A percentile compares a stretch with the other conserved stretches of the same genome.
These are phyloP conservation scores for Monilinia laxa DNA, from an alignment of 2,329 filamentous ascomycete species.

Conservation along the genomic window DNA sequence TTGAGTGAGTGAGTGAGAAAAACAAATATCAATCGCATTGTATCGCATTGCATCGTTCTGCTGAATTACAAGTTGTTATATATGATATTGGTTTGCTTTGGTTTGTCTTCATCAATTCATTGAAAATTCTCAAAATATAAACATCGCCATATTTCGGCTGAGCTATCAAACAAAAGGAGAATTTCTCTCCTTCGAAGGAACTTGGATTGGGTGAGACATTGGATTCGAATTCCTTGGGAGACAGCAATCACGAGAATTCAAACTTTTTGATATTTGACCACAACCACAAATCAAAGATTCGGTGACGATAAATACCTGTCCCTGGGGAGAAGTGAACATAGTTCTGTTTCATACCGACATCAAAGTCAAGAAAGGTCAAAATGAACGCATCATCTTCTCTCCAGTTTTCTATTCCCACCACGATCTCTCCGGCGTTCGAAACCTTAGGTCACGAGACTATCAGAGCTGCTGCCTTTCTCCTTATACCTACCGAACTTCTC, in stretches of 20 bases:
- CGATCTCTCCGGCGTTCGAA: slow-evolving; percentile 32
- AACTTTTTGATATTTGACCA: neutral
- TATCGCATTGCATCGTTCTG: no score
- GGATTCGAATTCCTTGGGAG: neutral
- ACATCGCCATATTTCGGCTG: neutral
- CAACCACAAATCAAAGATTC: neutral
- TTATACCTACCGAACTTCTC: slow-evolving; percentile 37
- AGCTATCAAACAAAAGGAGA: neutral
- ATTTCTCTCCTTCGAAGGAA: neutral
- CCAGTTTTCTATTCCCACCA: slow-evolving; percentile 25
- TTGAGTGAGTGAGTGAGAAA: no score
- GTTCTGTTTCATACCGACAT: neutral
- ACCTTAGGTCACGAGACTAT: slow-evolving; percentile 35
- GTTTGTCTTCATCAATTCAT: neutral
- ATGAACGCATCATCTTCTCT: slow-evolving; percentile 36
- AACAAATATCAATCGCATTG: no score
- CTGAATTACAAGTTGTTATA: neutral
- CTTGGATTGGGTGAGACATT: slow-evolving; percentile 3
- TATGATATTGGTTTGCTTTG: neutral
- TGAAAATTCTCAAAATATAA: neutral
- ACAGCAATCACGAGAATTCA: neutral
- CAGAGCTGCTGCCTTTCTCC: slow-evolving; percentile 34
- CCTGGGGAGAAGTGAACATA: neutral
- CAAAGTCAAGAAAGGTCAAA: slow-evolving; percentile 5
- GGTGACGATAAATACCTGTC: neutral